Base-by-base conservation (phyloP, 768 basidiomycete genomes). In the Astraeus odoratus region DNA sequence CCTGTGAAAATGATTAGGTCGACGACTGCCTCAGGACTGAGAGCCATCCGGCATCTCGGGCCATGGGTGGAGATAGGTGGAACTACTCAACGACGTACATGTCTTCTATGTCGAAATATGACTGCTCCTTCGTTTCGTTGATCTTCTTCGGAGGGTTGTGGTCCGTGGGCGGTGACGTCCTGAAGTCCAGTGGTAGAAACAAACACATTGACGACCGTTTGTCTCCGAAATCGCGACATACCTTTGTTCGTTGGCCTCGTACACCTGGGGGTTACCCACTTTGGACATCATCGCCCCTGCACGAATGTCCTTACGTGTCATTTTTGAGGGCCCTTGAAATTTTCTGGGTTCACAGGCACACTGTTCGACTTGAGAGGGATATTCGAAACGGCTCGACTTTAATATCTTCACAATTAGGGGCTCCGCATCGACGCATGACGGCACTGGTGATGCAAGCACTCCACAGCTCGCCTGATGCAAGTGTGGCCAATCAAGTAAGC, bases 241-340 rank as follows among this genome's bases (percentile, higher is more conserved):
- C 74, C 69, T 70, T 51, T 77, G 75, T 41, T 77, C 75, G 18
- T 68, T 65, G 38, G 62, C 72, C 35, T 73, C 64, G 58, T 76
- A 72, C 33, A 71, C 61, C 24, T 75, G 75, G 2, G 65, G 54
- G 50, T 70, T 73, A n/a, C 73, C 74, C 34, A 72, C 70, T 42
- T 71, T 72, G 38, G 75, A 76, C 56, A 69, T 69, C 74, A 77
- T 76, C 49, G 73, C 60, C 12, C 63, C 58, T 8, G 60, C 58
- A 43, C 46, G 52, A 39, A 36, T 37, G 31, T 58, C 51, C 15
- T 10, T 16, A 4, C 39, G 33, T 1, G 55, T 55, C 57, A 60
- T 60, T 35, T 44, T 34, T 35, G 3, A n/a, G n/a, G n/a, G n/a
- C 19, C 16, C 8, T 18, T 35, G 34, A 18, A 10, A 15, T 34